A percentile compares a stretch with the other conserved stretches of the same genome.
phyloP scores from a whole-genome alignment of 1,139 yeast genomes.

The Blastobotrys persicus region DNA sequence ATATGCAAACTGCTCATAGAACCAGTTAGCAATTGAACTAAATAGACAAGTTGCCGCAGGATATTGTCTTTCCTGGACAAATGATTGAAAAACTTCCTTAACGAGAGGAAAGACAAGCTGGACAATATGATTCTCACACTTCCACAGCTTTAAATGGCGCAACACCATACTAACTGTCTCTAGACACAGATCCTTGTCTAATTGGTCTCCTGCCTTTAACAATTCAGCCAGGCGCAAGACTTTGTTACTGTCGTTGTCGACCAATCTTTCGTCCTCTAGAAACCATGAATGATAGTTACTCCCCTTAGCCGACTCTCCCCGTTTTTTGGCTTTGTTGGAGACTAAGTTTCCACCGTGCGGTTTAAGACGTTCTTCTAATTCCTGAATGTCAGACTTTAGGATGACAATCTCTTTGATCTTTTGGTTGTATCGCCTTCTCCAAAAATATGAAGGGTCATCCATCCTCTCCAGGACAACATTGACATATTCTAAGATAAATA shows the following conservation, averaged over 20 bases:
- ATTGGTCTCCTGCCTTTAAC: not conserved
- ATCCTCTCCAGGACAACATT: not conserved
- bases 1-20: not conserved
- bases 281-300: too few relatives aligned
- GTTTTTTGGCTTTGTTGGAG: not conserved
- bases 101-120: not conserved
- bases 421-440: conserved; percentile 19
- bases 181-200: not conserved
- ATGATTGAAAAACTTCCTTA: too few relatives aligned
- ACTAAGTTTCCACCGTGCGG: not conserved
- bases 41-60: not conserved
- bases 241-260: not conserved
- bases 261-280: too few relatives aligned
- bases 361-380: not conserved
- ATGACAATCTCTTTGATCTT: conserved; percentile 11
- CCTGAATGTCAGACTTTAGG: conserved; percentile 5
- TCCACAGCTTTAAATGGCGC: not conserved
- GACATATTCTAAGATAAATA: conserved; percentile 11
- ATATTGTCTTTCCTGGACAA: not conserved
- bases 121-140: not conserved
- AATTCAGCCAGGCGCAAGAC: not conserved
- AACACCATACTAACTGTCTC: not conserved
- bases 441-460: conserved; percentile 19
- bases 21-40: not conserved
- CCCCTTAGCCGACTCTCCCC: too few relatives aligned